Evolutionary conservation across 805 yeast genomes (phyloP).

Genomic region (Starmerella sp.): DNA sequence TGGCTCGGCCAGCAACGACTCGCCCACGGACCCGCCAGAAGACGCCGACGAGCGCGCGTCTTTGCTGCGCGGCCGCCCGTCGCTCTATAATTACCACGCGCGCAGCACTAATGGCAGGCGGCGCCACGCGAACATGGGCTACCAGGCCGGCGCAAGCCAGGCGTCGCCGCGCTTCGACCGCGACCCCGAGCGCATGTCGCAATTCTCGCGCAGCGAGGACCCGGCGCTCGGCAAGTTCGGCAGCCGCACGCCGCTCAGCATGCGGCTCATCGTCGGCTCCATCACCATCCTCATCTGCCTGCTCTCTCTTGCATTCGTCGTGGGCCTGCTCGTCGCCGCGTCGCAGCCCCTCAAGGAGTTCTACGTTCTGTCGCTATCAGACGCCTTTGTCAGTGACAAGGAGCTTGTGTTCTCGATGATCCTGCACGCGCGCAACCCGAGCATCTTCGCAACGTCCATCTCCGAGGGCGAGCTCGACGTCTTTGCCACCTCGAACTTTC

Average conservation of each 20-base stretch:
- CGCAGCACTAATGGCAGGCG: constrained; percentile 7
- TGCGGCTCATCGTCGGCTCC: constrained; percentile 5
- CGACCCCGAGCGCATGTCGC: background rate
- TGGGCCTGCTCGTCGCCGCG: constrained; percentile 78
- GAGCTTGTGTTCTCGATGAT: constrained; percentile 71
- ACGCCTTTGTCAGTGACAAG: constrained; percentile 68
- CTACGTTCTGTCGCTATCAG: constrained; percentile 48
- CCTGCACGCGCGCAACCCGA: constrained; percentile 78
- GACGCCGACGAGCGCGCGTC: constrained; percentile 12
- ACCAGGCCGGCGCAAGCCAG: background rate
- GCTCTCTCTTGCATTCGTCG: constrained; percentile 50
- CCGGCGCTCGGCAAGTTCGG: background rate
- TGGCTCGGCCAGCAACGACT: background rate
- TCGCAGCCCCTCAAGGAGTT: constrained; percentile 70
- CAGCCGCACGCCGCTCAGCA: constrained; percentile 5
- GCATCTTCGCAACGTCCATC: constrained; percentile 57
- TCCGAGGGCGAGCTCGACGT: constrained; percentile 65
- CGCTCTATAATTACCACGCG: constrained; percentile 13
- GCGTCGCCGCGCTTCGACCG: background rate
- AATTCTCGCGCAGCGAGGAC: background rate
- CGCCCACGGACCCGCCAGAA: background rate
- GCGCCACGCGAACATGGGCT: background rate
- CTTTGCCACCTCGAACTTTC: constrained; percentile 40
- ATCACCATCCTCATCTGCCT: constrained; percentile 23
- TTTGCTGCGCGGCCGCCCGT: constrained; percentile 11